Conservation (phyloP, 2,329 filamentous ascomycete species). For the Sclerotinia minor region DNA sequence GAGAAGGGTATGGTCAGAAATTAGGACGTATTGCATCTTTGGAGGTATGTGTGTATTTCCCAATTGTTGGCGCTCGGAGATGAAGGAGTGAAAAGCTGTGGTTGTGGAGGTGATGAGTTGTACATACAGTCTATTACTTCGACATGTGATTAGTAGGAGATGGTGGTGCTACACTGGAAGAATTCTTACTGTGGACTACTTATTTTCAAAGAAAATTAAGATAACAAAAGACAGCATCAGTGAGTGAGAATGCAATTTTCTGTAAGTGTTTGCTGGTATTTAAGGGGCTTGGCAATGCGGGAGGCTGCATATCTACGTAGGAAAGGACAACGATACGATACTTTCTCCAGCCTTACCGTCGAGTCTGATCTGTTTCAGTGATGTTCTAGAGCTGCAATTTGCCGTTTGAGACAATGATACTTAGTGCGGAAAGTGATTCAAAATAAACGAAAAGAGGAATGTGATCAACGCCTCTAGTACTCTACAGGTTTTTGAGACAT, state of each 20-base stretch:
- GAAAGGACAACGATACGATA: not conserved
- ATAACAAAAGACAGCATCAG: not conserved
- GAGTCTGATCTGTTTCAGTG: not conserved
- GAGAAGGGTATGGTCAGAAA: not conserved
- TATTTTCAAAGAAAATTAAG: not conserved
- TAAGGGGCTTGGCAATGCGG: not conserved
- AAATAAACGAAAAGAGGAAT: conserved; percentile 6
- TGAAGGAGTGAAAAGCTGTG: not conserved
- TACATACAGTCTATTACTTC: not conserved
- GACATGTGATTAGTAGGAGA: not conserved
- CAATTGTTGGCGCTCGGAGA: not conserved
- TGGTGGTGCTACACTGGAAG: too few species aligned
- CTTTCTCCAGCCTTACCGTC: conserved; percentile 12
- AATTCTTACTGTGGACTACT: not conserved
- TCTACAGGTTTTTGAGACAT: conserved; percentile 1
- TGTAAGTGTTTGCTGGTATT: not conserved
- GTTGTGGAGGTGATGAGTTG: not conserved
- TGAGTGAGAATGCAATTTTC: not conserved
- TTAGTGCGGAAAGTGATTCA: conserved; percentile 2
- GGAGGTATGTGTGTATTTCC: not conserved
- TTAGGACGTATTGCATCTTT: not conserved
- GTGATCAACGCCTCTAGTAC: conserved; percentile 9
- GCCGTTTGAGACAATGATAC: not conserved
- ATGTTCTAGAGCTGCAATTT: not conserved
- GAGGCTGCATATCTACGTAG: conserved; percentile 17